These are phyloP conservation scores for Colletotrichum melonis DNA, from an alignment of 2,329 filamentous ascomycete genomes.

Conservation along the genomic window DNA sequence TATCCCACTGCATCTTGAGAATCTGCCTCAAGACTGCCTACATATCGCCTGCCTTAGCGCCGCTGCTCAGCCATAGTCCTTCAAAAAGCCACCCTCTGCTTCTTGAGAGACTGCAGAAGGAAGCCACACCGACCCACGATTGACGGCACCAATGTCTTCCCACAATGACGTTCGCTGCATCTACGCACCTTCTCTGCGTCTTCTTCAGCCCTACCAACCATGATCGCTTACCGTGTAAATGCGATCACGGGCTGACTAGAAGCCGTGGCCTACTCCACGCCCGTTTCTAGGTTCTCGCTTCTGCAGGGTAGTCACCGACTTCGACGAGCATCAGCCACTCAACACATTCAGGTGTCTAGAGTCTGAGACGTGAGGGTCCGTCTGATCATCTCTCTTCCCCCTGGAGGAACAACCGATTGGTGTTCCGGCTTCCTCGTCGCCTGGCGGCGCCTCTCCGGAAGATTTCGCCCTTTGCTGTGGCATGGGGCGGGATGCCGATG, in stretches of 20 bases:
- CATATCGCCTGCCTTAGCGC: conserved; percentile 28
- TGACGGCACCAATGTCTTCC: conserved; percentile 5
- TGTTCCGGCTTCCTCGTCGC: not conserved
- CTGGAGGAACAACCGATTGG: not conserved
- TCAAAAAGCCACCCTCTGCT: conserved; percentile 1
- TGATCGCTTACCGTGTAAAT: not conserved
- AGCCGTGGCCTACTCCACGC: not conserved
- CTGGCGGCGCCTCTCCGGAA: not conserved
- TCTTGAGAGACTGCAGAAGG: not conserved
- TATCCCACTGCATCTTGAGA: conserved; percentile 6
- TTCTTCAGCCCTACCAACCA: conserved; percentile 31
- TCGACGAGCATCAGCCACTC: not conserved
- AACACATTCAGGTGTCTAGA: not conserved
- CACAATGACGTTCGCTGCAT: not conserved
- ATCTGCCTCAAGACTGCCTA: conserved; percentile 13
- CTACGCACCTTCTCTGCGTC: conserved; percentile 13
- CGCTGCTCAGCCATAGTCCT: conserved; percentile 25
- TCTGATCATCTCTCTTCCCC: conserved; percentile 7
- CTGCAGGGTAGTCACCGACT: not conserved
- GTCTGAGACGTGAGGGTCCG: conserved; percentile 10
- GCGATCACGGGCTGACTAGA: not conserved
- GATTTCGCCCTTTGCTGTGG: conserved; percentile 6
- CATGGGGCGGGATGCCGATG: conserved; percentile 6
- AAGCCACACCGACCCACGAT: conserved; percentile 13
- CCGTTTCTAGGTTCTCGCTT: not conserved